These are phyloP conservation scores for Geotrichum fermentans DNA, from an alignment of 1,139 yeast genomes.

Conservation along the genomic window DNA sequence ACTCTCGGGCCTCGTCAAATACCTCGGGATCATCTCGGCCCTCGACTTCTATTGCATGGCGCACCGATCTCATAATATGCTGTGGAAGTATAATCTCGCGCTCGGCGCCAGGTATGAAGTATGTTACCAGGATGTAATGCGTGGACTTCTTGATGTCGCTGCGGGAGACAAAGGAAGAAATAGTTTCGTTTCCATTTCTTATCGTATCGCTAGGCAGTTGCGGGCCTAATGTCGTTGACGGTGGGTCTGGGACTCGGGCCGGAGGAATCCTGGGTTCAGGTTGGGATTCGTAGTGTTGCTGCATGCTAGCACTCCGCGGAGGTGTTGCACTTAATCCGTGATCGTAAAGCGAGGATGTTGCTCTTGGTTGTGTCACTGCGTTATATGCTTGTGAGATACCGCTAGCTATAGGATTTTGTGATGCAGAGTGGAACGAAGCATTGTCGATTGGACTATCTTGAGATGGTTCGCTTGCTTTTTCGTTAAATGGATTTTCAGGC, in stretches of 20 bases:
- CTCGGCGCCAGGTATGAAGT: conserved; percentile 74
- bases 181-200: conserved; percentile 1
- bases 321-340: conserved; percentile 14
- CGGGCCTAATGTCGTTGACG: not conserved
- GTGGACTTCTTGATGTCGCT: conserved; percentile 63
- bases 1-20: conserved; percentile 75
- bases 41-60: conserved; percentile 64
- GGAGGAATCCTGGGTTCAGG: not conserved
- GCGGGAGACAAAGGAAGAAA: conserved; percentile 46
- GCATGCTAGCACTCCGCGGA: not conserved
- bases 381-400: not conserved
- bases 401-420: not conserved
- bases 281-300: not conserved
- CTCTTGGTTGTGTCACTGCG: not conserved
- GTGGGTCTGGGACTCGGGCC: not conserved
- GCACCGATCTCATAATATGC: conserved; percentile 53
- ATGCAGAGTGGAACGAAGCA: not conserved
- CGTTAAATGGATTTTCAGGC: not conserved
- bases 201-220: not conserved
- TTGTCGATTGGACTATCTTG: not conserved
- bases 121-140: conserved; percentile 65
- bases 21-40: conserved; percentile 92
- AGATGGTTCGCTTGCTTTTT: not conserved
- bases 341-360: conserved; percentile 11
- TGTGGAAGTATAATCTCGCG: conserved; percentile 71